phyloP scores from a whole-genome alignment of 148 eudicot species.

The Nepenthes mirabilis region DNA sequence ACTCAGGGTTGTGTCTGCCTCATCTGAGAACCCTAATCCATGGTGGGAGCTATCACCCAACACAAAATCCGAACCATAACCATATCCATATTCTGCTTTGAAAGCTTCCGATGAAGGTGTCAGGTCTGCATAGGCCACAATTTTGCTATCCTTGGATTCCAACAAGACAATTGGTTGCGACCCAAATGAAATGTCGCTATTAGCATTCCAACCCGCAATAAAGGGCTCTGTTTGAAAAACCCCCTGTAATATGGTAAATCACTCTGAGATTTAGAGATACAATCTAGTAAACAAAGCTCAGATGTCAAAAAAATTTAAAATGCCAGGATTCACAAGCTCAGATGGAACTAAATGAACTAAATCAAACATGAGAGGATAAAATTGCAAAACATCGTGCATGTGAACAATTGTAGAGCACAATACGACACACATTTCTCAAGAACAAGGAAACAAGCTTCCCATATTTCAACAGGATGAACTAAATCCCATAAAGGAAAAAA shows the following conservation, averaged over 20 bases:
- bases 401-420: no score
- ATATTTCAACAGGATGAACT: no score
- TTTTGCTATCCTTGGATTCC: conserved; percentile 28
- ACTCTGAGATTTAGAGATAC: neutral
- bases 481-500: no score
- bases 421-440: no score
- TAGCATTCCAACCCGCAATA: conserved; percentile 9
- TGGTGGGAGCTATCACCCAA: conserved; percentile 44
- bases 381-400: no score
- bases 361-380: neutral
- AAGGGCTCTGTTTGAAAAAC: conserved; percentile 11
- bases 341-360: neutral
- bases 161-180: conserved; percentile 36
- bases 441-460: no score
- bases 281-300: neutral
- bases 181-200: conserved; percentile 11
- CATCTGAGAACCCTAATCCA: conserved; percentile 22
- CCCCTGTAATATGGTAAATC: conserved; percentile 28
- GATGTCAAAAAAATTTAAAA: neutral
- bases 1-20: conserved; percentile 10
- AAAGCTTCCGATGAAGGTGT: conserved; percentile 22
- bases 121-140: conserved; percentile 42
- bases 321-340: neutral
- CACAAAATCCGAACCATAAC: conserved; percentile 38
- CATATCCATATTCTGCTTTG: conserved; percentile 34